Base-by-base conservation (phyloP, 148 eudicot species). In the Beta vulgaris region DNA sequence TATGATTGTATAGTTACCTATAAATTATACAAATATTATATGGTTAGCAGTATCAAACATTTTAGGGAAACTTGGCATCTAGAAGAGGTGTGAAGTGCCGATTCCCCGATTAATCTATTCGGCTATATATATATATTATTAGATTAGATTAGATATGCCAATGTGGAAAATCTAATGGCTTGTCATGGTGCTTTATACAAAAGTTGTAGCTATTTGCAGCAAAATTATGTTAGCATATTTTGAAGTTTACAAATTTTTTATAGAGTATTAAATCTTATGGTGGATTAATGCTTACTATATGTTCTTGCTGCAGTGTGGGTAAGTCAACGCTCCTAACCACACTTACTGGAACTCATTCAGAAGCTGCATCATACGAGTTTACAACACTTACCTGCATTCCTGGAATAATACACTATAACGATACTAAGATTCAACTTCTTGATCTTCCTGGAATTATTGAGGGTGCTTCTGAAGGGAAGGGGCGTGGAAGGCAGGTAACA, bases 401-500 rank as follows among this genome's bases (percentile, higher is more conserved):
- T 70, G 99, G 99, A 60, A 89, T 96, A 68, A 96, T 96, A 66
- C 88, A 96, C 82, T 96, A 96, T 81, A 96, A 96, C 78, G 99
- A 85, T 77, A 91, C 99, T 39, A 96, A 96, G 81, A 92, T 96
- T 81, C 99, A 96, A 82, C 75, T 96, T 75, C 99, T 96, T 73
- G 99, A 96, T 87, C 97, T 96, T 83, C 99, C 99, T 81, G 99
- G 99, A 86, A 96, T 96, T 80, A 96, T 96, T 68, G 99, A 96
- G 89, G 99, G 99, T 82, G 99, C 99, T 82, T 91, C 99, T 73
- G 99, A 96, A 85, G 99, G 99, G 75, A 96, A 96, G 86, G 99
- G 99, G 23, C 99, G 99, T 83, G 99, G 99, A 81, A 86, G 99
- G 79, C 99, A 96, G 97, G 99, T 96, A 81, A 72, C 43, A 28